These are phyloP conservation scores for Botrytis sinoallii DNA, from an alignment of 2,329 filamentous ascomycete genomes.

Conservation along the genomic window DNA sequence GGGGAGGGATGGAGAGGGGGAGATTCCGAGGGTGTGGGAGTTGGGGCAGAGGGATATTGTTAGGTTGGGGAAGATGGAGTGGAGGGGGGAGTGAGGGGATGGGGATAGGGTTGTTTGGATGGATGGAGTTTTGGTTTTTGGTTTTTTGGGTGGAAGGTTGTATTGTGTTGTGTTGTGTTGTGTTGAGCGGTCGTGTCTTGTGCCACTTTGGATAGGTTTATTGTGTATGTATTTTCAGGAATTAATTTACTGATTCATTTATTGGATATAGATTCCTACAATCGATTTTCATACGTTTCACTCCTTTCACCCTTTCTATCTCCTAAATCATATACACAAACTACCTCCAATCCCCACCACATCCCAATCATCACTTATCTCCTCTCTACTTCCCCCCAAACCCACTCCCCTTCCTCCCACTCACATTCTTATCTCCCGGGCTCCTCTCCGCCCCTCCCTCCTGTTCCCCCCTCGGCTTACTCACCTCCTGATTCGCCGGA, in stretches of 20 bases:
- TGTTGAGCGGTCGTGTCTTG: not conserved
- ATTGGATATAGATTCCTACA: not conserved
- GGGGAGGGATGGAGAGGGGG: constrained; percentile 46
- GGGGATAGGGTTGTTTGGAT: not conserved
- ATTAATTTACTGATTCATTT: not conserved
- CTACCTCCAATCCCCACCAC: constrained; percentile 33
- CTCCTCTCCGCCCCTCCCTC: constrained; percentile 48
- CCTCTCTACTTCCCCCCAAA: constrained; percentile 40
- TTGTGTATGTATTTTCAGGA: not conserved
- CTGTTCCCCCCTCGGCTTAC: constrained; percentile 45
- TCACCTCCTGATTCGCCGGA: constrained; percentile 58
- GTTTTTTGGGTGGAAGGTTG: not conserved
- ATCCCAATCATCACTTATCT: constrained; percentile 42
- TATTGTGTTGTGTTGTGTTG: not conserved
- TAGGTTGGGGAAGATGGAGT: constrained; percentile 46
- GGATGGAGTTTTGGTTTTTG: not conserved
- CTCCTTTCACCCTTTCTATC: not conserved
- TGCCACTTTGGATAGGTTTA: not conserved
- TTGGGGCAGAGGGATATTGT: constrained; percentile 50
- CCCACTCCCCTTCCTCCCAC: constrained; percentile 40
- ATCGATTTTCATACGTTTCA: not conserved
- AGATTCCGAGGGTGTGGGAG: constrained; percentile 47
- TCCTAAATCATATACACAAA: not conserved
- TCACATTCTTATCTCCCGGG: constrained; percentile 41
- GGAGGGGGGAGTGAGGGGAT: constrained; percentile 20